Evolutionary conservation across 441 rosid genomes (phyloP), one percentile per base, ranked within the genome.

Genomic region (Jatropha podagrica): DNA sequence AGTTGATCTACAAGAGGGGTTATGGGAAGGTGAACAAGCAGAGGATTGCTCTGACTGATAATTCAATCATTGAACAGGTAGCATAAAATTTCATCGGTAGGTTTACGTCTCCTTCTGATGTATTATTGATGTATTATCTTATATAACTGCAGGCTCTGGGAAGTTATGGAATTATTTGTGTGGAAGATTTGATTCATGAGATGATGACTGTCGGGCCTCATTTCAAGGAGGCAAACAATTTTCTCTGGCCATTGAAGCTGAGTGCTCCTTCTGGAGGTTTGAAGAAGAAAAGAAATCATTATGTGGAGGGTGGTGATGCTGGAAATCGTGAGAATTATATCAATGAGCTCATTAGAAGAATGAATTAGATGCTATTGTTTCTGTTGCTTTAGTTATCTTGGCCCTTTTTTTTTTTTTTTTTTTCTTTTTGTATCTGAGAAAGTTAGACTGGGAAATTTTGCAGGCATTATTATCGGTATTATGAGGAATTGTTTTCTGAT

Each of bases 261-360:
- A 92, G 85, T 80, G 94, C 97, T 3, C 97, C 96, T 5, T 68
- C 84, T 73, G 91, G 89, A 38, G 95, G 97, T 59, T 59, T 92
- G 82, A 82, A 91, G 84, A 90, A 87, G 87, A 90, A 90, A 82
- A 87, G 95, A 66, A 90, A 88, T 78, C 95, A 90, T 81, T 90
- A 90, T 73, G 90, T 92, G 27, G 93, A 90, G 80, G 95, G 95
- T 3, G 97, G 93, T 37, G 97, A 92, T 76, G 92, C 93, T 0
- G 97, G 95, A 37, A 92, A 90, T 76, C 89, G 94, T 0, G 92
- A 91, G 79, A 81, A 88, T 77, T 87, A 83, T 66, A 87, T 91
- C 85, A 91, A 88, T 0, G 91, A 88, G 83, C 86, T 90, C 49
- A 83, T 90, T 75, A 82, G 91, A 69, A 86, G 94, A 66, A 90